Evolutionary conservation across 768 basidiomycete genomes (phyloP).

Genomic region (Lactarius pseudohatsudake): DNA sequence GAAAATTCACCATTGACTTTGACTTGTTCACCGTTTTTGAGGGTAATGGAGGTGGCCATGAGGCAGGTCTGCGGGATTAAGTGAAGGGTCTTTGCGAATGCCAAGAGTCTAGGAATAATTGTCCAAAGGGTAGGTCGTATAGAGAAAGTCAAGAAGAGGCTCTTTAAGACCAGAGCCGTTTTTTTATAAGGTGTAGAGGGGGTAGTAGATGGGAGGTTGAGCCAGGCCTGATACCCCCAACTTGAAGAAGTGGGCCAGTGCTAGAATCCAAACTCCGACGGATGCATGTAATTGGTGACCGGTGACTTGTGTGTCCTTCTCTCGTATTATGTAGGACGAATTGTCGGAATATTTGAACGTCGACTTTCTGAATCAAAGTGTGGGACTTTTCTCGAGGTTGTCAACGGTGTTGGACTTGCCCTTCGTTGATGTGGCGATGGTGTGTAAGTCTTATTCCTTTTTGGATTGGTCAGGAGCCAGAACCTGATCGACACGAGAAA

Average conservation of each 20-base stretch:
- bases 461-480: neutral
- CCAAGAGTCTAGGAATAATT: conserved; percentile 17
- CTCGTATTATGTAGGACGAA: neutral
- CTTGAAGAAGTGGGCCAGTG: conserved; percentile 22
- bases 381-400: neutral
- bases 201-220: conserved; percentile 20
- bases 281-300: conserved; percentile 17
- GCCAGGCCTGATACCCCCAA: conserved; percentile 17
- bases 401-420: neutral
- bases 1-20: conserved; percentile 76
- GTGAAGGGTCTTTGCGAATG: conserved; percentile 25
- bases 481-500: neutral
- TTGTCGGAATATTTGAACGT: conserved; percentile 4
- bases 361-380: neutral
- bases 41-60: conserved; percentile 50
- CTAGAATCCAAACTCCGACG: conserved; percentile 30
- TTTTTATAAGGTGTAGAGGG: conserved; percentile 17
- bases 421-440: neutral
- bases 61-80: conserved; percentile 31
- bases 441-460: neutral
- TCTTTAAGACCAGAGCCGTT: conserved; percentile 3
- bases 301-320: neutral
- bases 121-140: conserved; percentile 8
- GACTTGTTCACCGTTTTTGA: conserved; percentile 82
- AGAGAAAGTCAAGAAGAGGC: neutral